Percentiles rank a stretch among this genome's conserved stretches.
Conservation (phyloP, 2,329 filamentous ascomycete species). For the Dothideomycetidae sp. region DNA sequence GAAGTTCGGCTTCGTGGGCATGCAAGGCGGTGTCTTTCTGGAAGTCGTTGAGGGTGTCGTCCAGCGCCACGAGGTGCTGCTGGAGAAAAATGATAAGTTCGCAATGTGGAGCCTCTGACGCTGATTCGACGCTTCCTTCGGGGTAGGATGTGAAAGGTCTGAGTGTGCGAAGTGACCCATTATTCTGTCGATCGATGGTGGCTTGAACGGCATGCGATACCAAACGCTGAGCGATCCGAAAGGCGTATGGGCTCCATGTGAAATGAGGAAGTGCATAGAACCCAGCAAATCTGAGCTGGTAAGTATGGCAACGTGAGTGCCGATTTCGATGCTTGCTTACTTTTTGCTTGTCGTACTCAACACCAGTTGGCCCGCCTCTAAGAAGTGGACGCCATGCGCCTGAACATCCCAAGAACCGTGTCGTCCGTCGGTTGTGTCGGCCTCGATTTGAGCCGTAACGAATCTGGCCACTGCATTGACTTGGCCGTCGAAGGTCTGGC, state of each 20-base stretch:
- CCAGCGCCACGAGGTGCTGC: slow-evolving; percentile 38
- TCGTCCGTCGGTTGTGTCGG: slow-evolving; percentile 56
- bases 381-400: slow-evolving; percentile 75
- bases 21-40: slow-evolving; percentile 25
- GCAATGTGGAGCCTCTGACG: slow-evolving; percentile 58
- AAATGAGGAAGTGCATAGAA: slow-evolving; percentile 83
- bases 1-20: slow-evolving; percentile 44
- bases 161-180: slow-evolving; percentile 36
- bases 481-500: slow-evolving; percentile 20
- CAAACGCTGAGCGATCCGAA: slow-evolving; percentile 36
- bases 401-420: slow-evolving; percentile 67
- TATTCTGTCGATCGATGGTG: slow-evolving; percentile 51
- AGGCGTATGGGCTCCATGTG: slow-evolving; percentile 43
- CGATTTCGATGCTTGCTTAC: slow-evolving; percentile 18
- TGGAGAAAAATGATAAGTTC: slow-evolving; percentile 83
- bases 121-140: slow-evolving; percentile 40
- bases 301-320: not conserved
- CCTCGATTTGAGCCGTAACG: slow-evolving; percentile 52
- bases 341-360: slow-evolving; percentile 87
- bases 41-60: slow-evolving; percentile 16
- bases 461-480: slow-evolving; percentile 45
- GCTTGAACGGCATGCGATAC: slow-evolving; percentile 59
- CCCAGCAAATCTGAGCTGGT: slow-evolving; percentile 44
- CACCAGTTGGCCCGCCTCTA: slow-evolving; percentile 61
- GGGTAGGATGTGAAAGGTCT: slow-evolving; percentile 67